phyloP scores from a whole-genome alignment of 352 stramenopile genomes.

The Phytophthora pistaciae region DNA sequence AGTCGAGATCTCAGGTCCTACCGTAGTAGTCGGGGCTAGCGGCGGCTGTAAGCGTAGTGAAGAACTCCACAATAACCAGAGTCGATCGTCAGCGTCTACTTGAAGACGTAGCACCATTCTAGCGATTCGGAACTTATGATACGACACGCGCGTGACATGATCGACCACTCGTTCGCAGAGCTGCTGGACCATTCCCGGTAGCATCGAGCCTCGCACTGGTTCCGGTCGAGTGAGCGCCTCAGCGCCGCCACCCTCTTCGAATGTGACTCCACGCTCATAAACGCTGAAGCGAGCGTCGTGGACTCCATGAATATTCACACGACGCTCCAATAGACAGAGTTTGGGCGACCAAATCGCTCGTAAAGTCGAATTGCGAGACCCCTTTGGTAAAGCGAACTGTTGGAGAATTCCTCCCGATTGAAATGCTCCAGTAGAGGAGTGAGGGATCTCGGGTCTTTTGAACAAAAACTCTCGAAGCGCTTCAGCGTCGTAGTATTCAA shows the following conservation, averaged over 20 bases:
- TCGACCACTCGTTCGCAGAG: conserved; percentile 94
- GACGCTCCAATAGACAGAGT: conserved; percentile 94
- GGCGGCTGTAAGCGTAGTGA: conserved; percentile 84
- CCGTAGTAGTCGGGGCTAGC: not conserved
- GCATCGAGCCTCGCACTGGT: conserved; percentile 91
- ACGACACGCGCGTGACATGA: conserved; percentile 93
- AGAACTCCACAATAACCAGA: conserved; percentile 96
- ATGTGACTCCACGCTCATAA: conserved; percentile 95
- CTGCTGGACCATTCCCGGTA: conserved; percentile 91
- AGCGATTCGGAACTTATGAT: conserved; percentile 92
- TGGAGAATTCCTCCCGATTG: conserved; percentile 94
- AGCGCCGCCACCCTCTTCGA: conserved; percentile 85
- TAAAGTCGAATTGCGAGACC: conserved; percentile 90
- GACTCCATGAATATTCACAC: conserved; percentile 91
- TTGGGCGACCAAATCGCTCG: conserved; percentile 96
- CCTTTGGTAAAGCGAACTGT: conserved; percentile 95
- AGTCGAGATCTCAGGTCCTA: conserved; percentile 2
- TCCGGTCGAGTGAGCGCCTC: conserved; percentile 88
- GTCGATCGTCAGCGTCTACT: conserved; percentile 91
- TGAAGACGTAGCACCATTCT: conserved; percentile 97
- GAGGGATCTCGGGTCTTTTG: conserved; percentile 82
- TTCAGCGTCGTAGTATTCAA: conserved; percentile 94
- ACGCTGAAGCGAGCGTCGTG: conserved; percentile 93
- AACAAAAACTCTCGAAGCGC: conserved; percentile 95
- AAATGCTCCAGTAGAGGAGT: conserved; percentile 20